Evolutionary conservation across 106 monocot species (phyloP).

Genomic region (Apostasia shenzhenica): DNA sequence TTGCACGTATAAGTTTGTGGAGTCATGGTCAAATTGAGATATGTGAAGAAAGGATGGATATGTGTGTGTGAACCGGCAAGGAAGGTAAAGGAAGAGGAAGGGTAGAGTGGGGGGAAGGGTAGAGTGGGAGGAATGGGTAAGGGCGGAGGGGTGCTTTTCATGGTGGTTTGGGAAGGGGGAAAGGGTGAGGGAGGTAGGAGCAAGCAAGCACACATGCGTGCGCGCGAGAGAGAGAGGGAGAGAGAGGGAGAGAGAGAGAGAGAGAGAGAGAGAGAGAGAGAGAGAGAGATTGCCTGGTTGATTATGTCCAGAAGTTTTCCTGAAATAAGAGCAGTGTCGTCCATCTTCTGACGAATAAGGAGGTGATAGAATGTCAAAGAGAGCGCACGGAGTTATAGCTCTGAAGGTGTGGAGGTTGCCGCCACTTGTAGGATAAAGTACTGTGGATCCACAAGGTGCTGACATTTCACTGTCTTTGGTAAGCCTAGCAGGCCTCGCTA

Average conservation of each 20-base stretch:
- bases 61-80: too few species aligned
- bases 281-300: slow-evolving; percentile 22
- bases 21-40: too few species aligned
- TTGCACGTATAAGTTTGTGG: too few species aligned
- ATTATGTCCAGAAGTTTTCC: slow-evolving; percentile 30
- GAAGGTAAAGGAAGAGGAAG: too few species aligned
- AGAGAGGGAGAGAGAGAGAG: background rate
- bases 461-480: slow-evolving; percentile 72
- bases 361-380: slow-evolving; percentile 77
- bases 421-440: slow-evolving; percentile 61
- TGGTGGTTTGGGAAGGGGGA: too few species aligned
- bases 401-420: slow-evolving; percentile 84
- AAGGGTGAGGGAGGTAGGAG: too few species aligned
- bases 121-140: too few species aligned
- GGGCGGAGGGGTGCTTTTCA: too few species aligned
- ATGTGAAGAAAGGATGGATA: too few species aligned
- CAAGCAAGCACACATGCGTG: too few species aligned
- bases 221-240: background rate
- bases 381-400: slow-evolving; percentile 76
- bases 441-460: slow-evolving; percentile 67
- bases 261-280: slow-evolving; percentile 6
- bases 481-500: slow-evolving; percentile 69
- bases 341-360: slow-evolving; percentile 84
- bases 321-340: slow-evolving; percentile 77
- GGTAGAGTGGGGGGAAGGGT: too few species aligned